phyloP scores from a whole-genome alignment of 1,284 basidiomycete species.

The Psilocybe mexicana region DNA sequence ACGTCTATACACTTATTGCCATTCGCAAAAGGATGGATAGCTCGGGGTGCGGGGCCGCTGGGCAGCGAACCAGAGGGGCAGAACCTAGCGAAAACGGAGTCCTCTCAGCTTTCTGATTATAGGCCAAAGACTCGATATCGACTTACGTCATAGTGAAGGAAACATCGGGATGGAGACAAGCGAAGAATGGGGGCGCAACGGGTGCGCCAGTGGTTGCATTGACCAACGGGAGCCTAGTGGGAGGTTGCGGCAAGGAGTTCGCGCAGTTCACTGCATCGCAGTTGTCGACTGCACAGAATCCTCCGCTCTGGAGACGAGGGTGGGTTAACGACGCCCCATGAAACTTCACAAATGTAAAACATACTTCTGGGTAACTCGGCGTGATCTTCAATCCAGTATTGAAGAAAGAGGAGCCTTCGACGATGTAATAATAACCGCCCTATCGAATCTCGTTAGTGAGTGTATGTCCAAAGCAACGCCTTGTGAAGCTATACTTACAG shows the following conservation, averaged over 20 bases:
- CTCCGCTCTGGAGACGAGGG: constrained; percentile 1
- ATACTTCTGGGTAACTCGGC: constrained; percentile 16
- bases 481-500: not conserved
- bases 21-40: constrained; percentile 24
- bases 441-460: not conserved
- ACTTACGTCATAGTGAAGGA: constrained; percentile 26
- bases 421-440: constrained; percentile 28
- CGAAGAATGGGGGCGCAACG: constrained; percentile 16
- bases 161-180: constrained; percentile 21
- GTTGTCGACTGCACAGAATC: constrained; percentile 16
- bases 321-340: not conserved
- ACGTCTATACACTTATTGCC: constrained; percentile 32
- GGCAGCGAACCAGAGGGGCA: constrained; percentile 28
- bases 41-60: not conserved
- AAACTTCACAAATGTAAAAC: not conserved
- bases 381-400: constrained; percentile 26
- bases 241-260: constrained; percentile 15
- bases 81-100: constrained; percentile 18
- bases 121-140: not conserved
- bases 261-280: constrained; percentile 19
- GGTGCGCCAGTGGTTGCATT: constrained; percentile 10
- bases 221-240: constrained; percentile 12
- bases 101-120: not conserved
- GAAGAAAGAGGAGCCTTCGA: constrained; percentile 24
- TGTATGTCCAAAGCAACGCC: not conserved